Conservation (phyloP, 805 yeast genomes). For the Lipomyces lipofer region DNA sequence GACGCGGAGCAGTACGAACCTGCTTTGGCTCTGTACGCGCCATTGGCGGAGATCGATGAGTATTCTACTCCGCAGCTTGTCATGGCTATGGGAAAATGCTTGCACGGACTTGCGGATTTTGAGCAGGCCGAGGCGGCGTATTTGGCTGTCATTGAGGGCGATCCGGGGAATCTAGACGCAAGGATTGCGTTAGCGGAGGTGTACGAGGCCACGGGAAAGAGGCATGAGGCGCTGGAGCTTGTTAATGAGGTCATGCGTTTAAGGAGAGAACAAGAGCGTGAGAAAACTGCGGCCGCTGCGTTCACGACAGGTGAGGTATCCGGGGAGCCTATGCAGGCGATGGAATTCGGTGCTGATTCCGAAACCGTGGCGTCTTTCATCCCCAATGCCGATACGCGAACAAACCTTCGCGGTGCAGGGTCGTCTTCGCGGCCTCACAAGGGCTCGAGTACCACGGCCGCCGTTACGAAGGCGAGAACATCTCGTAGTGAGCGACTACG, state of each 20-base stretch:
- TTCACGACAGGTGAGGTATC: slow-evolving; percentile 1
- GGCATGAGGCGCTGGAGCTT: slow-evolving; percentile 38
- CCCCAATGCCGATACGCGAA: slow-evolving; percentile 18
- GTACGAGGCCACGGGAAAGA: slow-evolving; percentile 48
- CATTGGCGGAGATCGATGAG: slow-evolving; percentile 58
- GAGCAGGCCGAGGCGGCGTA: slow-evolving; percentile 63
- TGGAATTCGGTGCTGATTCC: slow-evolving; percentile 1
- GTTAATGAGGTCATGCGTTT: slow-evolving; percentile 35
- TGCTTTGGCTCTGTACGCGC: slow-evolving; percentile 66
- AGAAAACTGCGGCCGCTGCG: neutral
- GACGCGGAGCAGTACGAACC: slow-evolving; percentile 69
- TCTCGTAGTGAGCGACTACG: slow-evolving; percentile 19
- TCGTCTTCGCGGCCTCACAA: slow-evolving; percentile 6
- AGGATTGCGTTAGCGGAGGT: slow-evolving; percentile 81
- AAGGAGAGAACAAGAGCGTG: slow-evolving; percentile 29
- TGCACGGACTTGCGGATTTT: slow-evolving; percentile 68
- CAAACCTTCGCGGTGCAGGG: neutral
- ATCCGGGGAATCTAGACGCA: slow-evolving; percentile 60
- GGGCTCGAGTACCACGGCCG: neutral
- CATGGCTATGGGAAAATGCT: slow-evolving; percentile 71
- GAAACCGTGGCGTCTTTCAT: slow-evolving; percentile 22
- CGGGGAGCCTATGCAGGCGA: neutral
- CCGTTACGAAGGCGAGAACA: neutral
- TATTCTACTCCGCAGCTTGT: slow-evolving; percentile 43
- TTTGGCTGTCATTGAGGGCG: slow-evolving; percentile 48